phyloP scores from a whole-genome alignment of 148 eudicot species.

The Persicaria maculosa region DNA sequence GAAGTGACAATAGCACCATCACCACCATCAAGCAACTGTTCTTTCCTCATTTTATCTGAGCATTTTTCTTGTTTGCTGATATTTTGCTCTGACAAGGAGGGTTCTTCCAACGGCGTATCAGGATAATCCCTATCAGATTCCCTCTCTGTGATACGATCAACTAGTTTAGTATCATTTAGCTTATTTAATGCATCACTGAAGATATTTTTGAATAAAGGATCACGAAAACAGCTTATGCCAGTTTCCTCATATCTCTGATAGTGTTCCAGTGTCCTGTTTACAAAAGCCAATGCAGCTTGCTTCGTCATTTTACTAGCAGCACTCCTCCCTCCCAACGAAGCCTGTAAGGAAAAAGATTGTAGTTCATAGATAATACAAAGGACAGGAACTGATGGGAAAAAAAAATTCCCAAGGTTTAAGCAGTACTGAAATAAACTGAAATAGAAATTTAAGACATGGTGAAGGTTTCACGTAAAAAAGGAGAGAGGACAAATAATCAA shows the following conservation, averaged over 20 bases:
- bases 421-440: background rate
- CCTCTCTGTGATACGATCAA: background rate
- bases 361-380: background rate
- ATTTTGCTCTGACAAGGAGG: background rate
- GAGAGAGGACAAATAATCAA: background rate
- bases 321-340: constrained; percentile 32
- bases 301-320: constrained; percentile 46
- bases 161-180: background rate
- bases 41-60: background rate
- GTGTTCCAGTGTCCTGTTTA: constrained; percentile 35
- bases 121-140: constrained; percentile 1
- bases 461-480: background rate
- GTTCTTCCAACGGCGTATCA: background rate
- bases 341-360: background rate
- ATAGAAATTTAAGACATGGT: background rate
- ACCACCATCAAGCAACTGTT: background rate
- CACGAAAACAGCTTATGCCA: constrained; percentile 55
- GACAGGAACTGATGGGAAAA: background rate
- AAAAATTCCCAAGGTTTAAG: background rate
- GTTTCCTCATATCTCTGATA: constrained; percentile 39
- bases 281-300: constrained; percentile 57
- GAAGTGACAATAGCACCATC: background rate
- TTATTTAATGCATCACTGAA: background rate
- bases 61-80: background rate
- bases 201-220: constrained; percentile 31